Percentiles rank a stretch among this genome's conserved stretches.
Evolutionary conservation across 2,329 filamentous ascomycete genomes (phyloP).

Genomic region (Didymellaceae sp.): DNA sequence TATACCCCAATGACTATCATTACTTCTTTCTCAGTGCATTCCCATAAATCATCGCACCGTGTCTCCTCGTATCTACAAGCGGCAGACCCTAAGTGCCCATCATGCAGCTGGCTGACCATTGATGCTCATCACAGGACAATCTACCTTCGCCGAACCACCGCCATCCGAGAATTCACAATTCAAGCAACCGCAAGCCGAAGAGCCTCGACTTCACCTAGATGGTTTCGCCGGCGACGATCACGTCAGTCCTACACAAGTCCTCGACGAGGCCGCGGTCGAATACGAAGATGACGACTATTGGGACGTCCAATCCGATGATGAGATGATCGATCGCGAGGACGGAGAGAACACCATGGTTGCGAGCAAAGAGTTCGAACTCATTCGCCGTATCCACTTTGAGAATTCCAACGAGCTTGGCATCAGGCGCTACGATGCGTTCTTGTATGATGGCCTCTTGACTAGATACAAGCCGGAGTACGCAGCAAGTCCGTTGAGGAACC

Average conservation of each 20-base stretch:
- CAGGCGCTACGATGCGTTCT: constrained; percentile 54
- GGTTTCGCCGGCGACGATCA: constrained; percentile 51
- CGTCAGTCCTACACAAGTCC: constrained; percentile 43
- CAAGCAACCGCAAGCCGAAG: constrained; percentile 18
- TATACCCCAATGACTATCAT: constrained; percentile 44
- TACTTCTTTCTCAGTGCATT: constrained; percentile 29
- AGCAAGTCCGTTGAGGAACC: constrained; percentile 75
- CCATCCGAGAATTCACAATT: too few relatives aligned
- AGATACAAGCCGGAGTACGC: constrained; percentile 55
- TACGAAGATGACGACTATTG: constrained; percentile 58
- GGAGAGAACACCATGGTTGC: constrained; percentile 30
- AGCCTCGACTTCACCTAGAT: constrained; percentile 31
- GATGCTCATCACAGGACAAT: constrained; percentile 32
- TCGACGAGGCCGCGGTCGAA: constrained; percentile 51
- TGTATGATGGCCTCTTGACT: constrained; percentile 55
- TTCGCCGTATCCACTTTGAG: constrained; percentile 46
- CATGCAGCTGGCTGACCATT: constrained; percentile 30
- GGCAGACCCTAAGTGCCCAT: not conserved
- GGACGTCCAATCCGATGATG: constrained; percentile 57
- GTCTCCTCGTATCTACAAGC: constrained; percentile 1
- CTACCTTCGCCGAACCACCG: constrained; percentile 14
- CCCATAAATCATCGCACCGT: constrained; percentile 7
- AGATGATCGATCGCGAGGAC: constrained; percentile 44
- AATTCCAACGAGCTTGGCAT: constrained; percentile 45
- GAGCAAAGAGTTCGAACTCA: constrained; percentile 45